Percentiles rank a stretch among this genome's conserved stretches.
Evolutionary conservation across 1,284 basidiomycete species (phyloP).

Genomic region (Coriolopsis trogii): DNA sequence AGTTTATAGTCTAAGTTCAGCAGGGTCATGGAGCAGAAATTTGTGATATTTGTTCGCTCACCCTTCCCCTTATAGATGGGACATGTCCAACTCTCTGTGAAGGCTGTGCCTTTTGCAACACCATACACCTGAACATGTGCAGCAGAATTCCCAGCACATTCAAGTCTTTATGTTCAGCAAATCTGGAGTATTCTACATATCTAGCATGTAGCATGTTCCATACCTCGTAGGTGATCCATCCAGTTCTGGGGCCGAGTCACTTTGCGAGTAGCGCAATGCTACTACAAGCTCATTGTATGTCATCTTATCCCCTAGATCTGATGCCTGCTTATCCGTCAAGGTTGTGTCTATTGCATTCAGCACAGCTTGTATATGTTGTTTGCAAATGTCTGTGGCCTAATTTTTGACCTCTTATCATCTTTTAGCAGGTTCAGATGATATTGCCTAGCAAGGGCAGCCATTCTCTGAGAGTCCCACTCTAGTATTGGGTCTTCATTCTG

Average conservation of each 20-base stretch:
- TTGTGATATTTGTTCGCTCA: no score
- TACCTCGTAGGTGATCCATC: constrained; percentile 28
- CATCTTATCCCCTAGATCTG: background rate
- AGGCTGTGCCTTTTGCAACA: no score
- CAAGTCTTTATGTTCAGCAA: background rate
- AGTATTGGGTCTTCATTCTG: background rate
- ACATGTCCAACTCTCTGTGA: no score
- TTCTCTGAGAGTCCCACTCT: background rate
- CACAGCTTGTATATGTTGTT: background rate
- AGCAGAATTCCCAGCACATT: constrained; percentile 26
- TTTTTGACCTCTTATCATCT: background rate
- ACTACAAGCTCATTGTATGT: background rate
- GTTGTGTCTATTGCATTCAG: background rate
- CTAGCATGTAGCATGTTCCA: constrained; percentile 20
- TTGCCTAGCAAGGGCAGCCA: constrained; percentile 4
- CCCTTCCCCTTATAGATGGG: no score
- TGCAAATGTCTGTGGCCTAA: background rate
- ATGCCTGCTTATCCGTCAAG: no score
- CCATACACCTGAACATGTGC: no score
- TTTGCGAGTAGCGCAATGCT: background rate
- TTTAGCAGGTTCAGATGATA: constrained; percentile 1
- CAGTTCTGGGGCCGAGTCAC: constrained; percentile 16
- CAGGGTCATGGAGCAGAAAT: no score
- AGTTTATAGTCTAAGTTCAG: no score
- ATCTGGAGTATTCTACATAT: background rate